phyloP scores from a whole-genome alignment of 306 rosid genomes.

The Trichosanthes cucumerina region DNA sequence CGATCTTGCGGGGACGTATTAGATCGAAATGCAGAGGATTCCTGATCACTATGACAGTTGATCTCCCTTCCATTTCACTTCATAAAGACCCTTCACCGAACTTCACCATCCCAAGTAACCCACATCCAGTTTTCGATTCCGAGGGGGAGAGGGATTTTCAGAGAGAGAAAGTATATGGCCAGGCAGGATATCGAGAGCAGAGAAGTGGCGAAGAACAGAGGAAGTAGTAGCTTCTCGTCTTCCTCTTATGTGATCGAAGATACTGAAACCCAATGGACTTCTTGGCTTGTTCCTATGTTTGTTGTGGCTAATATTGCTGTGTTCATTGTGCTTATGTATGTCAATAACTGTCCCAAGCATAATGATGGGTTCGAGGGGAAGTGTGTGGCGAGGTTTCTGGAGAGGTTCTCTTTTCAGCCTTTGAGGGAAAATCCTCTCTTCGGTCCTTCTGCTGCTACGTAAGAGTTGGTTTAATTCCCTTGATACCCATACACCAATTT shows the following conservation, averaged over 20 bases:
- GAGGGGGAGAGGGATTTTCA: constrained; percentile 10
- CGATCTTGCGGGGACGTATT: not conserved
- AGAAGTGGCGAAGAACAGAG: constrained; percentile 27
- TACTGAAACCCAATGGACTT: constrained; percentile 49
- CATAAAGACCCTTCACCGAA: constrained; percentile 21
- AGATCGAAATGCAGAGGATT: not conserved
- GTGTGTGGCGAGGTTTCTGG: constrained; percentile 50
- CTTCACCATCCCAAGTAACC: constrained; percentile 1
- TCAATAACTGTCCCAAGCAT: constrained; percentile 61
- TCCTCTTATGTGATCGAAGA: constrained; percentile 25
- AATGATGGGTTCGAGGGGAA: constrained; percentile 22
- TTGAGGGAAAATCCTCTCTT: constrained; percentile 62
- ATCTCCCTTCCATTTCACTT: constrained; percentile 3
- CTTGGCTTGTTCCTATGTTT: constrained; percentile 73
- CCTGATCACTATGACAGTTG: constrained; percentile 5
- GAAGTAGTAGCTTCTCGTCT: constrained; percentile 17
- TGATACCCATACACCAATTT: not conserved
- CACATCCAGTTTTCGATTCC: not conserved
- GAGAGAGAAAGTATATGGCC: constrained; percentile 28
- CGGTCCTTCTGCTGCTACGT: constrained; percentile 81
- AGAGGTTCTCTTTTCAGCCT: constrained; percentile 67
- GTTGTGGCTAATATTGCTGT: constrained; percentile 52
- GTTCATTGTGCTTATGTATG: constrained; percentile 50
- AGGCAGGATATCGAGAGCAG: constrained; percentile 56
- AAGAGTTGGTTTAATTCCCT: constrained; percentile 3